Base-by-base conservation (phyloP, 257 asterid genomes). In the Anisodus tanguticus region DNA sequence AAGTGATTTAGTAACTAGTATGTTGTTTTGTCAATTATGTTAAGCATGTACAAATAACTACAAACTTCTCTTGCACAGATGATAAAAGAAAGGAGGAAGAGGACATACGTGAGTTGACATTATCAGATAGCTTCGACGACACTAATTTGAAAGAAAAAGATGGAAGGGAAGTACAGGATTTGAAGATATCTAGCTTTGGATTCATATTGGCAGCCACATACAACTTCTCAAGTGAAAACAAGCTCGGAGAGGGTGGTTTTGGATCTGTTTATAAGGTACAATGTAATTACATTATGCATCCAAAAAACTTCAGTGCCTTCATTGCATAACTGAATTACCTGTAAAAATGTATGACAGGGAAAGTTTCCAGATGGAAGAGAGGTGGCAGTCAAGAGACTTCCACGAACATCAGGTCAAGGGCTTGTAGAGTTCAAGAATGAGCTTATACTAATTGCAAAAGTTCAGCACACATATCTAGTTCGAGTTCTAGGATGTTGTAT, bases 231-330 rank as follows among this genome's bases (percentile, higher is more conserved):
- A 53, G 57, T 0, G 71, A 71, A 49, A 68, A 87, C 43, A 90
- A 89, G 83, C 90, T 93, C 16, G 97, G 94, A 80, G 79, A 88
- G 87, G 95, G 95, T 59, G 97, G 94, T 82, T 93, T 91, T 83
- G 93, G 94, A 83, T 86, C 93, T 45, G 95, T 91, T 78, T 54
- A 54, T 54, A 54, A 54, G 59, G 59, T 12, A 12, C 11, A 54
- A 9, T 54, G 9, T n/a, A n/a, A 31, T 31, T 31, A 31, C 35
- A 31, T 31, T 31, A 31, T 31, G 35, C 35, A 31, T 31, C 35
- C 35, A 1, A 31, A 31, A 31, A 31, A 31, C 35, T 31, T 31
- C 11, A 69, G 47, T 37, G 58, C 17, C 10, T 16, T 11, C 43
- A 35, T 4, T 11, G 16, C 57, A 53, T 53, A 53, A 53, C 57